Conservation (phyloP, 228 moss, liverwort and hornwort species). For the Sphagnum magellanicum region DNA sequence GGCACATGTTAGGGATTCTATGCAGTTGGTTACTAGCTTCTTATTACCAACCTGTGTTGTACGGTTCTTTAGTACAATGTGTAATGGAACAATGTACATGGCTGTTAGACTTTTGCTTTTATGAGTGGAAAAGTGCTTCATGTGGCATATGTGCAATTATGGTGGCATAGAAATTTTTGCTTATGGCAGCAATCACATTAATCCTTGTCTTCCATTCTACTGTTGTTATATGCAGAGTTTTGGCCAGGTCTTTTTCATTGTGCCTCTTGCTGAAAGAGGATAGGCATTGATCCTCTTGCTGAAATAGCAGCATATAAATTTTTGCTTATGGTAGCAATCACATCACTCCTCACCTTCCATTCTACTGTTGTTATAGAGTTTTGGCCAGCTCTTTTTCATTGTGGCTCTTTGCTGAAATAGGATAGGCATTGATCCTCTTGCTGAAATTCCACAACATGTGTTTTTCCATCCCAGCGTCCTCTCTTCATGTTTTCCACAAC, state of each 20-base stretch:
- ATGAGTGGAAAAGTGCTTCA: neutral
- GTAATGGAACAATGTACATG: neutral
- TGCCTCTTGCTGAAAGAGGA: neutral
- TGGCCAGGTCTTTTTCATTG: neutral
- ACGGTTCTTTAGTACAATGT: neutral
- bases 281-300: neutral
- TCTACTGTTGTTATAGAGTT: neutral
- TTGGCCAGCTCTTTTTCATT: neutral
- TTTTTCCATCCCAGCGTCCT: neutral
- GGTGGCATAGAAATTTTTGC: neutral
- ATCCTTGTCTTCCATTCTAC: neutral
- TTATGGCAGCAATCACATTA: neutral
- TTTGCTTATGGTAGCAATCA: neutral
- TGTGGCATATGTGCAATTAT: neutral
- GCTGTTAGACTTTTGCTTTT: neutral
- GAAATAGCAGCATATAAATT: neutral
- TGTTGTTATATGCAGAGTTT: neutral
- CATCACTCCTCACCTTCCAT: neutral
- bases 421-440: neutral
- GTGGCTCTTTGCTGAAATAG: neutral
- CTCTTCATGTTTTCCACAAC: too few relatives aligned
- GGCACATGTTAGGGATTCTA: neutral
- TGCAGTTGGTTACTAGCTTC: neutral
- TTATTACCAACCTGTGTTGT: neutral
- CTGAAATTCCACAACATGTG: neutral